phyloP scores from a whole-genome alignment of 2,329 filamentous ascomycete genomes.

The Escovopsis weberi region DNA sequence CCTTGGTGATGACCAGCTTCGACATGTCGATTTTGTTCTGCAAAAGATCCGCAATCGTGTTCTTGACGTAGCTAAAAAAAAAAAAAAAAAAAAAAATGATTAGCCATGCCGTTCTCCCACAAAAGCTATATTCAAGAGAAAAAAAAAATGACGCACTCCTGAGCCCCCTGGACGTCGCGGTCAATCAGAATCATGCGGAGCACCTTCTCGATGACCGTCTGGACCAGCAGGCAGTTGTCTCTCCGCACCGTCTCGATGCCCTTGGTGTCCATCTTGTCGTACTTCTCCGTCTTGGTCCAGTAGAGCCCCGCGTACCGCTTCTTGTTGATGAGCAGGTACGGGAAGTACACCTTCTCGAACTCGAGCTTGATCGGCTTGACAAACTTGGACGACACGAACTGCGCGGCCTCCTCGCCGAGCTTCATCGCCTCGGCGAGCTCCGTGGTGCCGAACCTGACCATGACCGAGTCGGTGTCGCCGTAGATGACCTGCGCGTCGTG shows the following conservation, averaged over 20 bases:
- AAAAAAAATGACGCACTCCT: constrained; percentile 54
- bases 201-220: constrained; percentile 95
- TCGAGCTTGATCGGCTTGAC: constrained; percentile 96
- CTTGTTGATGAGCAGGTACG: constrained; percentile 98
- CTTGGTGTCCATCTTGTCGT: constrained; percentile 99
- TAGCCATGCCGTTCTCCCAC: too few species aligned
- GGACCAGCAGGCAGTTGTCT: constrained; percentile 91
- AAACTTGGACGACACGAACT: constrained; percentile 82
- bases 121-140: too few species aligned
- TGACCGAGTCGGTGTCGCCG: constrained; percentile 97
- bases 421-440: constrained; percentile 86
- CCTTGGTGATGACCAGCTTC: constrained; percentile 97
- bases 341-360: constrained; percentile 98
- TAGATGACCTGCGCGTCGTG: constrained; percentile 97
- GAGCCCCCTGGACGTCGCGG: constrained; percentile 73
- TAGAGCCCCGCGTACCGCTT: constrained; percentile 97
- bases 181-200: constrained; percentile 93
- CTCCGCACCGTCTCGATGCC: constrained; percentile 95
- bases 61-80: constrained; percentile 69
- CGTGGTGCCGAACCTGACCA: constrained; percentile 94
- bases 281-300: constrained; percentile 89
- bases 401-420: constrained; percentile 81
- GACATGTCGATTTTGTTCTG: constrained; percentile 99
- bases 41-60: constrained; percentile 84
- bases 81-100: too few species aligned